Evolutionary conservation across 345 rosid genomes (phyloP).

Genomic region (Theobroma cacao): DNA sequence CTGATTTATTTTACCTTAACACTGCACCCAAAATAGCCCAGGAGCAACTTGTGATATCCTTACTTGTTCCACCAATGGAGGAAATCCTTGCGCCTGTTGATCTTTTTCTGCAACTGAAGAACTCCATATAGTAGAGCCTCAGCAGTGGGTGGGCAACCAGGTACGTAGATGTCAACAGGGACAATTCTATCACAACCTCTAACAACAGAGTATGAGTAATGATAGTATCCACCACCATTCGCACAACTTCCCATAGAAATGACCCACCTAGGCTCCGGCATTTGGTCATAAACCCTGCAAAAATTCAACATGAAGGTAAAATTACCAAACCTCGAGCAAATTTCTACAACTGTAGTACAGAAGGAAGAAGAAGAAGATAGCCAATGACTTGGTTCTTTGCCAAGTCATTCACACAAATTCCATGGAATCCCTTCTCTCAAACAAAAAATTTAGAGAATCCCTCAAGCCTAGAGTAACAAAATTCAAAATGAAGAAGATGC

Average conservation of each 20-base stretch:
- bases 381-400: background rate
- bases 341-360: background rate
- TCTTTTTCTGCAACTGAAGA: constrained; percentile 97
- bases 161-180: constrained; percentile 93
- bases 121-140: constrained; percentile 93
- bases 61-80: constrained; percentile 90
- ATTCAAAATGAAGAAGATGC: background rate
- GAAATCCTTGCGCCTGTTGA: constrained; percentile 97
- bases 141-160: constrained; percentile 98
- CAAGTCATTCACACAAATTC: background rate
- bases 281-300: constrained; percentile 95
- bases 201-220: constrained; percentile 96
- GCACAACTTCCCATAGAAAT: constrained; percentile 99
- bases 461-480: background rate
- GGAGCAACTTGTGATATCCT: constrained; percentile 23
- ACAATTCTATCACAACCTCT: constrained; percentile 98
- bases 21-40: constrained; percentile 7
- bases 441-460: background rate
- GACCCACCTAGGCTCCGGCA: constrained; percentile 99
- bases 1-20: constrained; percentile 18
- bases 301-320: constrained; percentile 11
- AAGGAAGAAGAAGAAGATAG: background rate
- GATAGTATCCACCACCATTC: constrained; percentile 97
- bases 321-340: background rate
- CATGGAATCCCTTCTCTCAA: background rate